Evolutionary conservation across 192 early-diverging fungal species (phyloP).

Genomic region (Backusella tarrabulga): DNA sequence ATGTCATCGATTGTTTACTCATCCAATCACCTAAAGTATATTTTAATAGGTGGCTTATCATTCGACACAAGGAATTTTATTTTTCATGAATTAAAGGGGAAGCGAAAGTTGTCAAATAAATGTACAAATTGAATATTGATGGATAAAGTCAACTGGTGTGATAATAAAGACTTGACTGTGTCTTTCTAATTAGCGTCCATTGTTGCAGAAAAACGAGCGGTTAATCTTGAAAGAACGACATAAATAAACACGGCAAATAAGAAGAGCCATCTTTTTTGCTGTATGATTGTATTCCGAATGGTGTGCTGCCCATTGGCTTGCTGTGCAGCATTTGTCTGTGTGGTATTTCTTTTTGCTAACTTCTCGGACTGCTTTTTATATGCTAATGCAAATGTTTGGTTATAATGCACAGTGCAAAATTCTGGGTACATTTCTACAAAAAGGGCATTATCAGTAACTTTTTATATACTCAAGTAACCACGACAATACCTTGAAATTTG

Average conservation of each 20-base stretch:
- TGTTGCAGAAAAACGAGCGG: conserved; percentile 23
- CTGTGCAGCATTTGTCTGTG: conserved; percentile 20
- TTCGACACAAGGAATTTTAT: background rate
- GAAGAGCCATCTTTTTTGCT: conserved; percentile 57
- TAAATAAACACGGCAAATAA: conserved; percentile 57
- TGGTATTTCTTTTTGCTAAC: conserved; percentile 26
- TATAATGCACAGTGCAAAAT: conserved; percentile 58
- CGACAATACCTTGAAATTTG: conserved; percentile 66
- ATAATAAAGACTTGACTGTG: background rate
- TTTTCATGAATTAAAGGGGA: background rate
- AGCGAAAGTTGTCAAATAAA: background rate
- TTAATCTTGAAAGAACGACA: conserved; percentile 49
- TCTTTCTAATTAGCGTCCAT: background rate
- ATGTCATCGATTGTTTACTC: background rate
- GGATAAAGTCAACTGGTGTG: background rate
- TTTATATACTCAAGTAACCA: background rate
- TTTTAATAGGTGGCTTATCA: background rate
- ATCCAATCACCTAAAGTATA: no score
- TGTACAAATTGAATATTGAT: background rate
- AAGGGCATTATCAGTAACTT: background rate
- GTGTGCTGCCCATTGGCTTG: conserved; percentile 11
- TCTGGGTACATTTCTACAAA: conserved; percentile 78
- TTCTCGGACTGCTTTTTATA: conserved; percentile 11
- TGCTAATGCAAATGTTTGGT: background rate
- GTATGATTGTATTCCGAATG: conserved; percentile 36